A percentile compares a stretch with the other conserved stretches of the same genome.
Evolutionary conservation across 1,139 yeast species (phyloP).

Genomic region (Tardiomyces depauwii): DNA sequence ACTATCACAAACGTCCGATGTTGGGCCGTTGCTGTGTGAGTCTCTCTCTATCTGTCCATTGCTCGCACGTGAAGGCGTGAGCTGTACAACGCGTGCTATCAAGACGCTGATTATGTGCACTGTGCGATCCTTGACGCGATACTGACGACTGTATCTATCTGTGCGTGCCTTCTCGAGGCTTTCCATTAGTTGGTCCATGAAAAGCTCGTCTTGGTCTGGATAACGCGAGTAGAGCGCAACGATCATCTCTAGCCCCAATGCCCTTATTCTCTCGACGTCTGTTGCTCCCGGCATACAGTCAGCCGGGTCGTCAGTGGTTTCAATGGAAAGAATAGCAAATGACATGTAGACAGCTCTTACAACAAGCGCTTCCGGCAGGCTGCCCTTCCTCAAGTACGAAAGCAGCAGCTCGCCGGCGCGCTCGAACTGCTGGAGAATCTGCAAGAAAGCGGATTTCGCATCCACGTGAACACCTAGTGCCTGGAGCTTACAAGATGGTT

Average conservation of each 20-base stretch:
- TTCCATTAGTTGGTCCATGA: neutral
- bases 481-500: neutral
- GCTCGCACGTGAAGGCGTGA: neutral
- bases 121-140: neutral
- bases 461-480: neutral
- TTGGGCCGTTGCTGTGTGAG: too few species aligned
- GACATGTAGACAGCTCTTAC: neutral
- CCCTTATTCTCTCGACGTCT: neutral
- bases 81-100: neutral
- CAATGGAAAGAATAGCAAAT: neutral
- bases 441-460: slow-evolving; percentile 38
- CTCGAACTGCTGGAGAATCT: slow-evolving; percentile 51
- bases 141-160: neutral
- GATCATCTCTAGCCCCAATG: neutral
- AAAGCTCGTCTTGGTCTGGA: neutral
- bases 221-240: neutral
- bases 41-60: too few species aligned
- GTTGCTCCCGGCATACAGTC: neutral
- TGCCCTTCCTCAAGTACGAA: neutral
- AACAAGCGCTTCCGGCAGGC: neutral
- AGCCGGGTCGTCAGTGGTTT: neutral
- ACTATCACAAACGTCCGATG: too few species aligned
- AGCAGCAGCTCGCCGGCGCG: slow-evolving; percentile 38
- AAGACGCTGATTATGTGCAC: neutral
- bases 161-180: neutral